Evolutionary conservation across 1,284 basidiomycete genomes (phyloP).

Genomic region (Austroboletus rostrupii): DNA sequence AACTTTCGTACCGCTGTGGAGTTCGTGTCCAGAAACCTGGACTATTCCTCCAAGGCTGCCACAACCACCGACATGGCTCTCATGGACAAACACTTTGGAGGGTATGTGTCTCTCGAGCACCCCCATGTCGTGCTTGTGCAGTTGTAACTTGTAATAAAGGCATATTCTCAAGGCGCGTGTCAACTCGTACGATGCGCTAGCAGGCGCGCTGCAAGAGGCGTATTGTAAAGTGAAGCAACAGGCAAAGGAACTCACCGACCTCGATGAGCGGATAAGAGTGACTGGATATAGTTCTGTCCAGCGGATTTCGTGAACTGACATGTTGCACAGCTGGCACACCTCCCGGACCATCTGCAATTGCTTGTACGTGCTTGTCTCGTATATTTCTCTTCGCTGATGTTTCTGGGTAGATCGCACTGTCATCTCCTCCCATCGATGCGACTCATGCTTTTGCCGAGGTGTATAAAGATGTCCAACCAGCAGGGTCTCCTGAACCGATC

Average conservation of each 20-base stretch:
- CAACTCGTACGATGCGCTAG: constrained; percentile 55
- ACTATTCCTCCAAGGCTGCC: constrained; percentile 50
- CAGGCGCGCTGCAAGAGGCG: constrained; percentile 52
- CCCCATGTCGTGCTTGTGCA: constrained; percentile 14
- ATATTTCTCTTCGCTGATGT: constrained; percentile 4
- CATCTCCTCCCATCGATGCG: constrained; percentile 43
- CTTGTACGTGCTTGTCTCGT: constrained; percentile 43
- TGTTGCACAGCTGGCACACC: constrained; percentile 43
- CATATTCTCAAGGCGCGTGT: constrained; percentile 67
- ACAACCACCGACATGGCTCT: constrained; percentile 51
- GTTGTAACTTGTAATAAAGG: constrained; percentile 31
- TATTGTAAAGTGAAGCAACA: constrained; percentile 48
- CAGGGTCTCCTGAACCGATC: constrained; percentile 37
- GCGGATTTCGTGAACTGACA: constrained; percentile 5
- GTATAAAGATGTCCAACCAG: constrained; percentile 47
- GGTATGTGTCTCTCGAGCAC: constrained; percentile 35
- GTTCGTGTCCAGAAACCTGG: constrained; percentile 46
- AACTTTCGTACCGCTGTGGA: constrained; percentile 51
- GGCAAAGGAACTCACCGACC: constrained; percentile 46
- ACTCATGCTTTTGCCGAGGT: constrained; percentile 50
- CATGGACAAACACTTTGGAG: constrained; percentile 54
- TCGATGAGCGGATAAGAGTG: constrained; percentile 66
- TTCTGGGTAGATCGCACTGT: constrained; percentile 48
- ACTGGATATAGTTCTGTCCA: background rate
- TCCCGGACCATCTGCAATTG: constrained; percentile 69